Percentiles rank a stretch among this genome's conserved stretches.
phyloP scores from a whole-genome alignment of 192 early-diverging fungal species.

The Umbelopsis ramanniana region DNA sequence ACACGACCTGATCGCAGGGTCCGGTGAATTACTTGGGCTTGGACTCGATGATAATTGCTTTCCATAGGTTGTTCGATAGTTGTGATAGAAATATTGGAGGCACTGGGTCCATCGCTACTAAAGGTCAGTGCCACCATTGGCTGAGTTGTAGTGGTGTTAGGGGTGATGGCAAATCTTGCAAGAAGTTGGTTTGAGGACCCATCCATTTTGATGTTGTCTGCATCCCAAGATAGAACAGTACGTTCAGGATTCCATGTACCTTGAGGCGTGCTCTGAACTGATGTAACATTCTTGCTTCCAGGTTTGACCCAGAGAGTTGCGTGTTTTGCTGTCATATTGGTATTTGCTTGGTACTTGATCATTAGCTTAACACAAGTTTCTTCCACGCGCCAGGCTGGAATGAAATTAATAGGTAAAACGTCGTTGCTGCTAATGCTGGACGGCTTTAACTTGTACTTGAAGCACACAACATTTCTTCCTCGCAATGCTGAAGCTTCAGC shows the following conservation, averaged over 20 bases:
- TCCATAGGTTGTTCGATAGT: not conserved
- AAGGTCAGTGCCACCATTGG: slow-evolving; percentile 16
- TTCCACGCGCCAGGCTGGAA: slow-evolving; percentile 17
- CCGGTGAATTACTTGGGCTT: slow-evolving; percentile 3
- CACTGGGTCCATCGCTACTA: not conserved
- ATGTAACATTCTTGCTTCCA: not conserved
- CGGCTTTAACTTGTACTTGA: slow-evolving; percentile 1
- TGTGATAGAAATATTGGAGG: not conserved
- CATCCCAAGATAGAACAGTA: slow-evolving; percentile 8
- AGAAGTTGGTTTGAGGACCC: not conserved
- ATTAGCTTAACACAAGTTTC: not conserved
- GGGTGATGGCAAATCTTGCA: not conserved
- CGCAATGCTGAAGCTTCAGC: not conserved
- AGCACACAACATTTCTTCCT: slow-evolving; percentile 17
- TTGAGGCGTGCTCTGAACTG: slow-evolving; percentile 13
- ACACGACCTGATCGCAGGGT: slow-evolving; percentile 9
- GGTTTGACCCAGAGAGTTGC: not conserved
- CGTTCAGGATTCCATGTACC: slow-evolving; percentile 18
- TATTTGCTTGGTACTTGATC: not conserved
- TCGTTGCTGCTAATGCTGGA: not conserved
- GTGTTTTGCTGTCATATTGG: not conserved
- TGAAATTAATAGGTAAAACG: not conserved
- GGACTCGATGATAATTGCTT: not conserved
- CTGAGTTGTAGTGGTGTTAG: not conserved
- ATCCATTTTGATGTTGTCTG: slow-evolving; percentile 3